These are phyloP conservation scores for Stentor coeruleus DNA, from an alignment of 73 alveolate species.

Conservation along the genomic window DNA sequence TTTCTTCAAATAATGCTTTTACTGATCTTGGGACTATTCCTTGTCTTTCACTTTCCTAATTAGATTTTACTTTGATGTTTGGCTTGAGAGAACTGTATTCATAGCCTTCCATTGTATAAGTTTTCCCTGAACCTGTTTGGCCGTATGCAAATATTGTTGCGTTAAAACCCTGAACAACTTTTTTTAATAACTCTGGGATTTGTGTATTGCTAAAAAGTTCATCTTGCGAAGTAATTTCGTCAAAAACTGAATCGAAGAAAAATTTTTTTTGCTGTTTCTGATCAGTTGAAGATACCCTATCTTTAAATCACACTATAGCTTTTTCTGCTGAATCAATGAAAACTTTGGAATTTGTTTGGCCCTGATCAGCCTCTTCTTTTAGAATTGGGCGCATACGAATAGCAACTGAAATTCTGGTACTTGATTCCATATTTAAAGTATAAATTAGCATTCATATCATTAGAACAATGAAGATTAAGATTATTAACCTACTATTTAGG, in stretches of 20 bases:
- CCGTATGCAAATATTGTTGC: conserved; percentile 94
- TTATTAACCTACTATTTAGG: too few species aligned
- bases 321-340: conserved; percentile 32
- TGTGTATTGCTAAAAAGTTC: conserved; percentile 57
- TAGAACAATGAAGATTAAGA: too few species aligned
- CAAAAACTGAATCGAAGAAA: conserved; percentile 69
- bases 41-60: not conserved
- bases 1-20: not conserved
- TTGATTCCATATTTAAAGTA: too few species aligned
- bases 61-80: not conserved
- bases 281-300: conserved; percentile 43
- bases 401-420: conserved; percentile 44
- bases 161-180: conserved; percentile 85
- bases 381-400: conserved; percentile 59
- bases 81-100: conserved; percentile 29
- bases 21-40: conserved; percentile 1
- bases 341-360: conserved; percentile 44
- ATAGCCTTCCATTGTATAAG: conserved; percentile 91
- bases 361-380: conserved; percentile 36
- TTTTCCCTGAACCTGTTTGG: conserved; percentile 94
- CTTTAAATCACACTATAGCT: conserved; percentile 19
- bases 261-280: conserved; percentile 45
- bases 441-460: too few species aligned
- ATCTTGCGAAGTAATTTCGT: conserved; percentile 58
- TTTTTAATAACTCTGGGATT: conserved; percentile 53